Base-by-base conservation (phyloP, 1,284 basidiomycete genomes). In the Neolentinus lepideus region DNA sequence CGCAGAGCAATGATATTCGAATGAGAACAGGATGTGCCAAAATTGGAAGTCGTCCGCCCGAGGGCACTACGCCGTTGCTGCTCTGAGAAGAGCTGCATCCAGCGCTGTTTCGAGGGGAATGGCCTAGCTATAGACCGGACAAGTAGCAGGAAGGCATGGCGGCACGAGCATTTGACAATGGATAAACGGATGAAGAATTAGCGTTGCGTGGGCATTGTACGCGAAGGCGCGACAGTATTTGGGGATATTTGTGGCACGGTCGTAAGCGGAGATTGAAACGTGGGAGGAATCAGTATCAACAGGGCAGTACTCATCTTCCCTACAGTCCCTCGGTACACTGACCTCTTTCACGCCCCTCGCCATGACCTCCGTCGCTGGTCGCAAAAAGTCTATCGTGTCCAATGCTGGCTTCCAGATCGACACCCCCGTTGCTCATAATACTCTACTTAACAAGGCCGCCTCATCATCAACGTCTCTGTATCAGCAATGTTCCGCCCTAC, bases 401-500 rank as follows among this genome's bases (percentile, higher is more conserved):
- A 79, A 76, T 60, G 71, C 78, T 53, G 83, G 78, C 61, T 78
- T 88, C 54, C 76, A 80, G 51, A 87, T 89, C 68, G 88, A 90
- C 65, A 81, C 79, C 19, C 88, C 85, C 55, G 76, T 88, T 64
- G 84, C 82, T 60, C 81, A 84, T 68, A 90, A 88, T 75, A 89
- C 85, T 54, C 85, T 90, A 61, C 88, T 92, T 76, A 92, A 92
- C 75, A 90, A 91, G 71, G 77, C 88, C 55, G 89, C 90, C 29
- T 85, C 86, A 54, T 80, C 85, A 64, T 88, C 86, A 19, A 86
- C 87, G 22, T 91, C 89, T 33, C 87, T 92, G 69, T 92, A 92
- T 73, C 90, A 92, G 70, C 88, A 91, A 81, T 92, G 90, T 70
- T 86, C 88, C 14, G 75, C 84, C 59, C 78, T 92, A 55, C 79